Evolutionary conservation across 768 basidiomycete species (phyloP).

Genomic region (Russula emetica): DNA sequence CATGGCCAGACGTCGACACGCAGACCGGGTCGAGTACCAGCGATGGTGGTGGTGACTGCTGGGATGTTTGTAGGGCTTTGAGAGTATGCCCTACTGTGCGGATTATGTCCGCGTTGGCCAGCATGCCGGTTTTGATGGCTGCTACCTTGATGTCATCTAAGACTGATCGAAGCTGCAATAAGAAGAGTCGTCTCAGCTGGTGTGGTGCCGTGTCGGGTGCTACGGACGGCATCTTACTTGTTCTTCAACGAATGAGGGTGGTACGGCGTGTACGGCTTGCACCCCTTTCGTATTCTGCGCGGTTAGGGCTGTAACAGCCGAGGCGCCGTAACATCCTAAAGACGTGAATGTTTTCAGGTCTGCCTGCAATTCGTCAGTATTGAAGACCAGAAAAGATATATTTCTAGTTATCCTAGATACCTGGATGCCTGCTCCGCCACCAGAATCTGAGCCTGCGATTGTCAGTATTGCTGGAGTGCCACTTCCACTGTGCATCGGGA

Average conservation of each 20-base stretch:
- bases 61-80: constrained; percentile 32
- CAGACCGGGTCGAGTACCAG: constrained; percentile 88
- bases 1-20: constrained; percentile 86
- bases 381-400: background rate
- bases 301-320: constrained; percentile 79
- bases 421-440: constrained; percentile 89
- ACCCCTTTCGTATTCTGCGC: constrained; percentile 89
- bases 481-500: background rate
- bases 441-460: constrained; percentile 77
- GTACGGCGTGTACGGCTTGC: constrained; percentile 62
- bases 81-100: constrained; percentile 51
- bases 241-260: constrained; percentile 64
- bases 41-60: constrained; percentile 46
- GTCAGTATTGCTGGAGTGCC: constrained; percentile 47
- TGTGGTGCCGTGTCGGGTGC: background rate
- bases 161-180: constrained; percentile 59
- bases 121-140: constrained; percentile 89
- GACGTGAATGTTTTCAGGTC: constrained; percentile 85
- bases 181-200: too few species aligned
- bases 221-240: constrained; percentile 50
- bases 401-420: constrained; percentile 36
- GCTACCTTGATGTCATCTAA: constrained; percentile 65
- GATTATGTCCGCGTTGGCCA: constrained; percentile 57
- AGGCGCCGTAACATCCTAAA: constrained; percentile 72
- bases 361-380: constrained; percentile 45